These are phyloP conservation scores for Diaporthe longicolla DNA, from an alignment of 2,329 filamentous ascomycete species.

Conservation along the genomic window DNA sequence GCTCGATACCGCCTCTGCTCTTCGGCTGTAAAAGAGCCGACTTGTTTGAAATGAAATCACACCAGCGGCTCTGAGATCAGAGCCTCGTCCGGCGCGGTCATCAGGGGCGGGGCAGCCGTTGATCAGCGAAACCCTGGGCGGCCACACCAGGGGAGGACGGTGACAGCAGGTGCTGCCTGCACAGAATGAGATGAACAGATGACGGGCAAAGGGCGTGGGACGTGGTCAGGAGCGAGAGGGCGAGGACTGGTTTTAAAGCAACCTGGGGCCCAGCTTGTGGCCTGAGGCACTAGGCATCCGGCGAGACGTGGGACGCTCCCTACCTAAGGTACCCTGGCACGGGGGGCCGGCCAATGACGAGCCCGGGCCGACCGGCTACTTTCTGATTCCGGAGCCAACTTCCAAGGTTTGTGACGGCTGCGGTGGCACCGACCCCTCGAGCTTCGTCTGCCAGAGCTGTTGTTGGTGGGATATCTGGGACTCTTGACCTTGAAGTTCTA, in stretches of 20 bases:
- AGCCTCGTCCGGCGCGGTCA: slow-evolving; percentile 27
- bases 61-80: background rate
- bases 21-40: background rate
- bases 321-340: slow-evolving; percentile 1
- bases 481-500: background rate
- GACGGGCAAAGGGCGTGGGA: background rate
- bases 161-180: background rate
- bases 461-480: slow-evolving; percentile 16
- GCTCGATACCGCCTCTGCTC: slow-evolving; percentile 26
- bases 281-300: slow-evolving; percentile 35
- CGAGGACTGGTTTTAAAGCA: slow-evolving; percentile 39
- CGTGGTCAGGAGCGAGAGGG: slow-evolving; percentile 24
- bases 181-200: background rate
- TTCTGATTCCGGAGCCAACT: slow-evolving; percentile 33
- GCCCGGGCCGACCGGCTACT: background rate
- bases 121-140: background rate
- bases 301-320: background rate
- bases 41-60: background rate
- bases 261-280: slow-evolving; percentile 13
- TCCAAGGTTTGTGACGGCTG: slow-evolving; percentile 16
- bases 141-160: background rate
- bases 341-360: slow-evolving; percentile 4
- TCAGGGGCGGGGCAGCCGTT: background rate
- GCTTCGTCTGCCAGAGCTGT: slow-evolving; percentile 1
- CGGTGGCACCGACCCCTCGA: slow-evolving; percentile 20